These are phyloP conservation scores for Phytopythium mirpurense DNA, from an alignment of 352 stramenopile genomes.

Conservation along the genomic window DNA sequence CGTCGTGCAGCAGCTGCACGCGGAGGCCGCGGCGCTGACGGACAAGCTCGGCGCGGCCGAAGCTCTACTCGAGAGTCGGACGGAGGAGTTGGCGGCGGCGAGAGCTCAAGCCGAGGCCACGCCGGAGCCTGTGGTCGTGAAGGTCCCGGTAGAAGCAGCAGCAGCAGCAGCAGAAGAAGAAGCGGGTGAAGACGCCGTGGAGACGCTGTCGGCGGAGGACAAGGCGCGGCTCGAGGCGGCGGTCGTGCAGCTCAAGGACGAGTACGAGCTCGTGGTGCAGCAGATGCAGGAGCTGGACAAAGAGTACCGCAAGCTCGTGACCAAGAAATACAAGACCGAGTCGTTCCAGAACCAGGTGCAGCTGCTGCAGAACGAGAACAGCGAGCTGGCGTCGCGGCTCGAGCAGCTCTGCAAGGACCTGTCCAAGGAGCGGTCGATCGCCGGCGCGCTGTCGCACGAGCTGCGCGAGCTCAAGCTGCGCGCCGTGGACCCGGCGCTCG, in stretches of 20 bases:
- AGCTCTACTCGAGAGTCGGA: not conserved
- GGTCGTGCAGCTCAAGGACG: constrained; percentile 9
- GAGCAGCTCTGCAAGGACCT: constrained; percentile 36
- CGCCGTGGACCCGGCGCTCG: constrained; percentile 41
- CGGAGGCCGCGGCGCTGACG: constrained; percentile 19
- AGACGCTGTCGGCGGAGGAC: constrained; percentile 9
- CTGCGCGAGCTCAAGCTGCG: constrained; percentile 40
- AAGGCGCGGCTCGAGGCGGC: constrained; percentile 8
- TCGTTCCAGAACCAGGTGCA: constrained; percentile 66
- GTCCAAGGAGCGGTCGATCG: constrained; percentile 31
- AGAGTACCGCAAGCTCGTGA: constrained; percentile 52
- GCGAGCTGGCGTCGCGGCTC: constrained; percentile 34
- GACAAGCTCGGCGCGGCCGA: constrained; percentile 5
- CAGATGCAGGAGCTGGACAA: constrained; percentile 27
- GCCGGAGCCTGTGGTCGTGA: not conserved
- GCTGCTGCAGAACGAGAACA: constrained; percentile 64
- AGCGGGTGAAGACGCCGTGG: too few relatives aligned
- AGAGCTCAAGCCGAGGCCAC: not conserved
- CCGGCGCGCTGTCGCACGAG: constrained; percentile 30
- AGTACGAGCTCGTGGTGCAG: constrained; percentile 12
- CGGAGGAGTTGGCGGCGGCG: not conserved
- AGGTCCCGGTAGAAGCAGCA: not conserved
- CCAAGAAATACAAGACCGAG: constrained; percentile 73
- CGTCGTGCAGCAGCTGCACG: constrained; percentile 21
- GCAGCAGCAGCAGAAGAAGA: constrained; percentile 4